A percentile compares a stretch with the other conserved stretches of the same genome.
phyloP scores from a whole-genome alignment of 345 rosid species.

The Viola odorata region DNA sequence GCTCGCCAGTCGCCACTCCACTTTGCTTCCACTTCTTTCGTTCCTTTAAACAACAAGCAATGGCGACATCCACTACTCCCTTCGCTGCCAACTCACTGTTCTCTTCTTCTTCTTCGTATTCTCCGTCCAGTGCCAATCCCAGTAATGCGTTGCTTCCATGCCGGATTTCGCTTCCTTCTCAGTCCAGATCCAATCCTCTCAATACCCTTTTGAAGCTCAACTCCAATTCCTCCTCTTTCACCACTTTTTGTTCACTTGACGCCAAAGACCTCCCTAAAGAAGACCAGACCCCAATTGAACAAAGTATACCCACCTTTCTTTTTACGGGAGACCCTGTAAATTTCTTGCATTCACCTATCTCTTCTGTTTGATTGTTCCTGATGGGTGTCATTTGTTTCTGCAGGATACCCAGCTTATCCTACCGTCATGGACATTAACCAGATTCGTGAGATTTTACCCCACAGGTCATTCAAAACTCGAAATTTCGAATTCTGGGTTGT shows the following conservation, averaged over 20 bases:
- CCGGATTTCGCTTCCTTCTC: conserved; percentile 12
- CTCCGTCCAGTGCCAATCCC: neutral
- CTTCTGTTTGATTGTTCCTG: neutral
- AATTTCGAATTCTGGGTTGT: neutral
- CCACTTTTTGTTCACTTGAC: conserved; percentile 29
- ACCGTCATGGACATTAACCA: conserved; percentile 85
- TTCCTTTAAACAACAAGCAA: conserved; percentile 1
- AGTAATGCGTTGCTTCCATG: conserved; percentile 9
- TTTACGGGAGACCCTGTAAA: neutral
- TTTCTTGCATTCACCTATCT: neutral
- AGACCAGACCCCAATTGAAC: conserved; percentile 39
- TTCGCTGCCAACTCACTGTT: conserved; percentile 17
- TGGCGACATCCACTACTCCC: neutral
- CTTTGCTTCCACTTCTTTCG: no score
- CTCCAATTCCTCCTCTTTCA: conserved; percentile 13
- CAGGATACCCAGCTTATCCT: conserved; percentile 66
- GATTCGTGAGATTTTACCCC: conserved; percentile 87
- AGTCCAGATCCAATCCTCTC: conserved; percentile 3
- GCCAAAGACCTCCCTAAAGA: conserved; percentile 26
- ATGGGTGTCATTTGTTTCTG: neutral
- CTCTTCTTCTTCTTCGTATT: conserved; percentile 2
- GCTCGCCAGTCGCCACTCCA: neutral
- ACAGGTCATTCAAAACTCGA: conserved; percentile 39
- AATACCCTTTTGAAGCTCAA: conserved; percentile 8
- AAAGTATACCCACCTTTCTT: conserved; percentile 22